phyloP scores from a whole-genome alignment of 768 basidiomycete species.

The Auricularia sp. region DNA sequence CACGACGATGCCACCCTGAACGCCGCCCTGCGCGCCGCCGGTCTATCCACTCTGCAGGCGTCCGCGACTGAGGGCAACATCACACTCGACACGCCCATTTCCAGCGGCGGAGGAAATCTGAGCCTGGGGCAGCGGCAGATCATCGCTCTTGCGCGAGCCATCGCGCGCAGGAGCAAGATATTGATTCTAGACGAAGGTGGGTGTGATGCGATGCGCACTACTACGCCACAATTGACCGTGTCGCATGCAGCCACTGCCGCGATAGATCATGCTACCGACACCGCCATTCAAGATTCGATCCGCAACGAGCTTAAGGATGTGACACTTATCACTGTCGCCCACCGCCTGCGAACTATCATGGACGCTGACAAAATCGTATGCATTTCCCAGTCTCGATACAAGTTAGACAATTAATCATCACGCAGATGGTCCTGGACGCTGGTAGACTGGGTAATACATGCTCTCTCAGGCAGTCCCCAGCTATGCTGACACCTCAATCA shows the following conservation, averaged over 20 bases:
- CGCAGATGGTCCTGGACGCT: conserved; percentile 43
- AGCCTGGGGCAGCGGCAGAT: conserved; percentile 42
- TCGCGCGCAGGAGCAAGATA: conserved; percentile 45
- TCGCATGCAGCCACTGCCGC: conserved; percentile 30
- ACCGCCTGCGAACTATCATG: conserved; percentile 24
- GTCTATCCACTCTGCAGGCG: conserved; percentile 4
- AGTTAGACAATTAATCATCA: background rate
- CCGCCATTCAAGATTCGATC: conserved; percentile 29
- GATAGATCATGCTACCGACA: conserved; percentile 42
- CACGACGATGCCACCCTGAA: conserved; percentile 39
- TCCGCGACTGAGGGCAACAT: conserved; percentile 19
- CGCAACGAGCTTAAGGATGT: conserved; percentile 23
- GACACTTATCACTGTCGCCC: conserved; percentile 34
- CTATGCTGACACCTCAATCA: background rate
- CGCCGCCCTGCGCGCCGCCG: conserved; percentile 16
- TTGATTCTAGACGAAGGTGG: conserved; percentile 48
- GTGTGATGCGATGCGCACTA: conserved; percentile 1
- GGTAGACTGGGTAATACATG: conserved; percentile 28
- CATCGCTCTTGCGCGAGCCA: conserved; percentile 34
- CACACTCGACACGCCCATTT: conserved; percentile 36
- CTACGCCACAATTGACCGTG: background rate
- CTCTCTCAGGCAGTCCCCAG: background rate
- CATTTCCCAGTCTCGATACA: background rate
- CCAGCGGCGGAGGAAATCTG: conserved; percentile 27
- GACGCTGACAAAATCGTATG: conserved; percentile 27